Evolutionary conservation across 176 grass and related monocot species (phyloP).

Genomic region (Juncus inflexus): DNA sequence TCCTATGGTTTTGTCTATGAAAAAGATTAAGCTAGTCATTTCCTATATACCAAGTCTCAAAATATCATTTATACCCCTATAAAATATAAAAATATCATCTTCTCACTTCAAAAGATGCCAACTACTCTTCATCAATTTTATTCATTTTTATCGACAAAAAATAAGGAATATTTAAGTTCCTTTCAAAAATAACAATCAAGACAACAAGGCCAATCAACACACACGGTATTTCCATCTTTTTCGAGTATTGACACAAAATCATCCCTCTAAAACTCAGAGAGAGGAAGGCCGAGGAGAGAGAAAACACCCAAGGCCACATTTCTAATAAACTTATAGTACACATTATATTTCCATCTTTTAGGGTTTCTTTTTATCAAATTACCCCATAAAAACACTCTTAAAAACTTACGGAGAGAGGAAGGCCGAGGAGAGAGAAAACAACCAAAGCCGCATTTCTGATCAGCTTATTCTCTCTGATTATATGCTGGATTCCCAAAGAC

Average conservation of each 20-base stretch:
- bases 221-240: no score
- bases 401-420: slow-evolving; percentile 80
- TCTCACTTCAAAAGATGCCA: background rate
- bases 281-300: slow-evolving; percentile 87
- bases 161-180: no score
- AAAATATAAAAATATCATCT: slow-evolving; percentile 7
- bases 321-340: slow-evolving; percentile 49
- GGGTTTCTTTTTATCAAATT: no score
- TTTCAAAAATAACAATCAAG: slow-evolving; percentile 57
- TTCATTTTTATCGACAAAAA: no score
- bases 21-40: no score
- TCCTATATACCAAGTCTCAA: background rate
- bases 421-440: slow-evolving; percentile 83
- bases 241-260: no score
- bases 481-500: slow-evolving; percentile 55
- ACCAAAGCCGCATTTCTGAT: slow-evolving; percentile 55
- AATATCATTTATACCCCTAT: slow-evolving; percentile 20
- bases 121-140: background rate
- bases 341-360: no score
- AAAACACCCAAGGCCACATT: slow-evolving; percentile 65
- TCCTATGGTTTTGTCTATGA: no score
- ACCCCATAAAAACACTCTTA: background rate
- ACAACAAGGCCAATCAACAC: slow-evolving; percentile 40
- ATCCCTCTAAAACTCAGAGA: slow-evolving; percentile 37
- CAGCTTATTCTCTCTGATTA: slow-evolving; percentile 66